Base-by-base conservation (phyloP, 2,329 filamentous ascomycete genomes). In the Aspergillus alliaceus region DNA sequence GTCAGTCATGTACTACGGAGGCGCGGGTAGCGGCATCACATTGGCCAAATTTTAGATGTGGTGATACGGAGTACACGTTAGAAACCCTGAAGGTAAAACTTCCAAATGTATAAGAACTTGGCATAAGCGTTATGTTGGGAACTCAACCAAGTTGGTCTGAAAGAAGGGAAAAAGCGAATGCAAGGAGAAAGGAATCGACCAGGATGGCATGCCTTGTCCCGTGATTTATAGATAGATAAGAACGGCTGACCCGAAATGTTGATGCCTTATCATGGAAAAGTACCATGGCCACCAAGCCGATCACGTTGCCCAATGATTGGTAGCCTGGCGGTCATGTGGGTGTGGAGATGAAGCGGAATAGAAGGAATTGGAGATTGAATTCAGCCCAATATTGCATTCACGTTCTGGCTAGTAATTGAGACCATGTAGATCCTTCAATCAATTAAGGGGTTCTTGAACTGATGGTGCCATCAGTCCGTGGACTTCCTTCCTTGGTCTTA, bases 251-350 rank as follows among this genome's bases (percentile, higher is more conserved):
- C 20, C n/a, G 27, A 25, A 51, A 35, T 35, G 31, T 34, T 18
- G 25, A 27, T 52, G 34, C 32, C 37, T 53, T 53, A 53, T 42
- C 40, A 24, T 32, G 40, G 24, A 24, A 44, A 44, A 15, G 40
- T 29, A 44, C 24, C 40, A 31, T 53, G 49, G 57, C 62, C 59
- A 65, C 56, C 55, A 55, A 32, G 54, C 53, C 54, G 57, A 56
- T 59, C 59, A 64, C 60, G 60, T 62, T 63, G 55, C 24, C 29
- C 49, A 60, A 53, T 62, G 59, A 63, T 65, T 65, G 61, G 61
- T 48, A 57, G 55, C 53, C 40, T 51, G 37, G 56, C 37, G 44
- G 51, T 61, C 53, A 59, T 58, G 57, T 44, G 60, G 53, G 42
- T 40, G 58, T 59, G 52, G 60, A 47, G 31, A 29, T 47, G 39